phyloP scores from a whole-genome alignment of 352 stramenopile genomes.

The Phytophthora podocarpi region DNA sequence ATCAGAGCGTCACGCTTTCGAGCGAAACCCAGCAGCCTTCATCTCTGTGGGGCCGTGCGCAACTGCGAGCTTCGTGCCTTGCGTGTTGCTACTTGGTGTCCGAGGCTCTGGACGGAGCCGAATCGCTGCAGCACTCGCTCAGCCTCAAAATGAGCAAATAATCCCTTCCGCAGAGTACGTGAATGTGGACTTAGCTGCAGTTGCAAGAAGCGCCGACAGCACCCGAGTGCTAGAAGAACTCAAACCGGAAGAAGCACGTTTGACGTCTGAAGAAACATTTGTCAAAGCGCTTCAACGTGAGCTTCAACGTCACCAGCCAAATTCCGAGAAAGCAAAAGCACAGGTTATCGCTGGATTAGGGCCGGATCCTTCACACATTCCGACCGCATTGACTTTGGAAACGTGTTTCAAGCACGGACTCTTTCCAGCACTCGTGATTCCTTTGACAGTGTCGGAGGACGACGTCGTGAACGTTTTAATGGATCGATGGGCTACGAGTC shows the following conservation, averaged over 20 bases:
- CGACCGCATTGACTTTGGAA: conserved; percentile 42
- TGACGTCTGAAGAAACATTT: conserved; percentile 21
- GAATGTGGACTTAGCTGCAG: conserved; percentile 21
- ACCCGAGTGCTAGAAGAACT: conserved; percentile 26
- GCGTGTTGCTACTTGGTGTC: conserved; percentile 59
- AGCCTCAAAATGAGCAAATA: background rate
- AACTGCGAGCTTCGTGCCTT: conserved; percentile 43
- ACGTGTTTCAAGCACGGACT: conserved; percentile 49
- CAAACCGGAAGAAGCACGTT: conserved; percentile 27
- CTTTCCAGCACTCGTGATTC: conserved; percentile 59
- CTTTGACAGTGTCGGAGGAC: conserved; percentile 40
- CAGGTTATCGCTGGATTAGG: conserved; percentile 35
- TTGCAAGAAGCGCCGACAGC: conserved; percentile 9
- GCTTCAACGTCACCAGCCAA: conserved; percentile 10
- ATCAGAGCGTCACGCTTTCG: conserved; percentile 48
- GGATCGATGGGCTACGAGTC: conserved; percentile 32
- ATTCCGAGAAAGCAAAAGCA: conserved; percentile 1
- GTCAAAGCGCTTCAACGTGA: conserved; percentile 22
- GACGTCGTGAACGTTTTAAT: conserved; percentile 34
- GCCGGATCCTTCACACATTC: conserved; percentile 36
- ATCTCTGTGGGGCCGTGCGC: conserved; percentile 30
- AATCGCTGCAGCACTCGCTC: conserved; percentile 11
- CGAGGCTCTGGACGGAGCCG: conserved; percentile 32
- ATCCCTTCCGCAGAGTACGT: conserved; percentile 10
- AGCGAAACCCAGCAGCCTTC: conserved; percentile 52